Base-by-base conservation (phyloP, 441 rosid species). In the Gossypium lobatum region DNA sequence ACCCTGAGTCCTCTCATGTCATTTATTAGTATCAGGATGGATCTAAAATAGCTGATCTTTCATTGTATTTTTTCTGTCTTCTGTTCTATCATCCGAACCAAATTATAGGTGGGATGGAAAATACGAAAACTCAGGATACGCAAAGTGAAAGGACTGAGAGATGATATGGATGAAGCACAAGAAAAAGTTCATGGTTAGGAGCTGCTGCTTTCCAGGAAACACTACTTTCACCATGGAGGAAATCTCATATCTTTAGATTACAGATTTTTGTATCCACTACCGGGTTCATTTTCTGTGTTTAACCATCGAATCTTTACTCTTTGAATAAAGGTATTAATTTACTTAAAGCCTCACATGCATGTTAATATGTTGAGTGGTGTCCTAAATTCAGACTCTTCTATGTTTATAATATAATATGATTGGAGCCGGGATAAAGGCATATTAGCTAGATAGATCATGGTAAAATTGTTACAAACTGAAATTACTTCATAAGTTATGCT, bases 81-180 rank as follows among this genome's bases (percentile, higher is more conserved):
- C 64, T 66, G 25, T 18, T 52, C 11, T n/a, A 16, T 42, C n/a
- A 60, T 67, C 7, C 70, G 8, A 64, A 58, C n/a, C 52, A 67
- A 57, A 31, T 70, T 69, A 65, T 82, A 92, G 98, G 91, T 94
- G 97, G 97, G 80, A 77, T 20, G 91, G 97, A n/a, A 92, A 91
- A 73, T 94, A 80, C 58, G 95, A 89, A 80, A 75, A 81, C 76
- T 80, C 90, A 4, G 76, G 72, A 0, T 88, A 78, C 73, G 86
- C 93, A 42, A 78, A 78, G 2, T 48, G 59, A 53, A 55, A 70
- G 52, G 70, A 16, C 34, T 9, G 6, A 6, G 0, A n/a, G 45
- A 60, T n/a, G 62, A 71, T 63, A 68, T 54, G 16, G 54, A 64
- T 13, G 72, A 59, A 53, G 64, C 68, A 25, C 71, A 28, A 31